Percentiles rank a stretch among this genome's conserved stretches.
These are phyloP conservation scores for Diplodia corticola DNA, from an alignment of 2,329 filamentous ascomycete species.

Conservation along the genomic window DNA sequence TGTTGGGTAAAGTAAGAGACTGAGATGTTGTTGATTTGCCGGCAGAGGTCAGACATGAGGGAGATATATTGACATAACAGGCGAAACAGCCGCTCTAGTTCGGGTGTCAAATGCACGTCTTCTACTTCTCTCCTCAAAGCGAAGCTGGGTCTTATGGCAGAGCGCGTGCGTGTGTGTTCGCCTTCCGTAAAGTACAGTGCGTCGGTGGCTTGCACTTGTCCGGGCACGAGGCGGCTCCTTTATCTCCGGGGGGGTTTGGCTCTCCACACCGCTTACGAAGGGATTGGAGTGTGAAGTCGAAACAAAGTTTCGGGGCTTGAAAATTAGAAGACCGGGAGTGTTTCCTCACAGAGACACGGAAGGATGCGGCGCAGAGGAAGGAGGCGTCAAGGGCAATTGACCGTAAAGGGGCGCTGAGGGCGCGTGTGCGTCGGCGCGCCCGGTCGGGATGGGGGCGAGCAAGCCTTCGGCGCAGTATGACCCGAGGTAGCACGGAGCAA, in stretches of 20 bases:
- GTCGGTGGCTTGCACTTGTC: background rate
- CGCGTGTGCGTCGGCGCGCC: background rate
- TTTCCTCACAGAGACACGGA: background rate
- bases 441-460: background rate
- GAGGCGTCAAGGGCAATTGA: background rate
- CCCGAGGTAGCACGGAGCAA: slow-evolving; percentile 2
- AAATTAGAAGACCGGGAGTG: background rate
- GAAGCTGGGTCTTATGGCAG: background rate
- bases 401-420: background rate
- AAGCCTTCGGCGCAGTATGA: background rate
- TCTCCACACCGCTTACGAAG: background rate
- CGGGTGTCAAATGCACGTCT: background rate
- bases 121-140: background rate
- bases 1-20: background rate
- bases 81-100: background rate
- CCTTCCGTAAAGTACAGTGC: background rate
- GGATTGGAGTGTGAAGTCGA: background rate
- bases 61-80: background rate
- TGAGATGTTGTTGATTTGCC: background rate
- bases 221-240: background rate
- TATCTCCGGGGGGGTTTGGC: background rate
- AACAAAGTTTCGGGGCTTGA: background rate
- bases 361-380: slow-evolving; percentile 1
- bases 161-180: background rate
- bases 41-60: background rate